phyloP scores from a whole-genome alignment of 2,329 filamentous ascomycete species.

The Neonectria neomacrospora region DNA sequence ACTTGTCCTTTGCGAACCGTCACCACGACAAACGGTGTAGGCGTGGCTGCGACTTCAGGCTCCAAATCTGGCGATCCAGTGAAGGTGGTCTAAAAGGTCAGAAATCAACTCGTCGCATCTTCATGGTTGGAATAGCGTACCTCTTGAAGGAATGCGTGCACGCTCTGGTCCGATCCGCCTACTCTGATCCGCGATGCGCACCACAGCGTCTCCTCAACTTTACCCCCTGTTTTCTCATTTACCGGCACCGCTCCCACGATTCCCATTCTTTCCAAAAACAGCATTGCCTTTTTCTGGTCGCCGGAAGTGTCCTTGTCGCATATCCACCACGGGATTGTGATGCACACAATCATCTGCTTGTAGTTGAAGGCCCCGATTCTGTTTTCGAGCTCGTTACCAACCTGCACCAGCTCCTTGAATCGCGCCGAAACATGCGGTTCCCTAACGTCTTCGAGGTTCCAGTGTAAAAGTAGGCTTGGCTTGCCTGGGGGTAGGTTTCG shows the following conservation, averaged over 20 bases:
- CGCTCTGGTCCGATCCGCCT: slow-evolving; percentile 12
- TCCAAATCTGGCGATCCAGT: slow-evolving; percentile 20
- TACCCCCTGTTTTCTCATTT: slow-evolving; percentile 1
- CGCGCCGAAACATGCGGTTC: slow-evolving; percentile 17
- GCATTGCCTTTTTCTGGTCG: slow-evolving; percentile 18
- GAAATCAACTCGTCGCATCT: neutral
- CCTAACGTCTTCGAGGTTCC: slow-evolving; percentile 13
- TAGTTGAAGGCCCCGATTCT: slow-evolving; percentile 21
- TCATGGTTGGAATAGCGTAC: neutral
- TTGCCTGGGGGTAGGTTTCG: slow-evolving; percentile 5
- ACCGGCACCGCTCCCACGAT: slow-evolving; percentile 17
- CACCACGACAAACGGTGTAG: slow-evolving; percentile 23
- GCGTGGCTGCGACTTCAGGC: slow-evolving; percentile 13
- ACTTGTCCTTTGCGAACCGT: slow-evolving; percentile 22
- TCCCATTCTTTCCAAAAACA: slow-evolving; percentile 21
- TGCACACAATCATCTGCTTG: slow-evolving; percentile 27
- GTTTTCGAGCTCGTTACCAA: slow-evolving; percentile 14
- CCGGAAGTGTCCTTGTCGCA: slow-evolving; percentile 12
- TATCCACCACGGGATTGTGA: slow-evolving; percentile 21
- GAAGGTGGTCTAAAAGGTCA: slow-evolving; percentile 18
- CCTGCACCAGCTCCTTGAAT: slow-evolving; percentile 23
- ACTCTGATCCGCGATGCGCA: slow-evolving; percentile 23
- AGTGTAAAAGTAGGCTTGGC: slow-evolving; percentile 18
- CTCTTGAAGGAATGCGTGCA: slow-evolving; percentile 26
- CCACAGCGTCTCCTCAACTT: slow-evolving; percentile 17